These are phyloP conservation scores for Hyphopichia burtonii DNA, from an alignment of 1,139 yeast species.

Conservation along the genomic window DNA sequence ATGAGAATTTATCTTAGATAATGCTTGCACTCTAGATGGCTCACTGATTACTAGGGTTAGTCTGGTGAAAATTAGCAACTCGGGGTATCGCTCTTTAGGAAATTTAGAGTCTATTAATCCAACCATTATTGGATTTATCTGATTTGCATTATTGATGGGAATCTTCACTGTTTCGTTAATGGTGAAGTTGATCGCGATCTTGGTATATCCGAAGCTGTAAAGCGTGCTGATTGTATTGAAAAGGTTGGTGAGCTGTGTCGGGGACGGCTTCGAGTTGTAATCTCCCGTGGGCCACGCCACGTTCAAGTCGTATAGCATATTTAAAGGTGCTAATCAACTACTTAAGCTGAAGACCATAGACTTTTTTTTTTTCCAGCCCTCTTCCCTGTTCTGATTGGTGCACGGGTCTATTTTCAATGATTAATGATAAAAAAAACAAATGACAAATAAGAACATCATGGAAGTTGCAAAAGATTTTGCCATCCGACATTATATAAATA, in stretches of 20 bases:
- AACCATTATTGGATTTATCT: constrained; percentile 41
- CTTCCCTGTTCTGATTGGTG: too few relatives aligned
- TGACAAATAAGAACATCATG: not conserved
- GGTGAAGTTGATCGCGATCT: constrained; percentile 69
- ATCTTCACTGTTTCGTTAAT: constrained; percentile 56
- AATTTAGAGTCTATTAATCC: constrained; percentile 19
- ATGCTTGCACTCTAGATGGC: constrained; percentile 71
- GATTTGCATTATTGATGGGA: constrained; percentile 41
- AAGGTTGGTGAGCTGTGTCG: constrained; percentile 41
- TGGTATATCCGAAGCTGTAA: constrained; percentile 65
- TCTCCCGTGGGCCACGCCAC: constrained; percentile 74
- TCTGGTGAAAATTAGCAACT: constrained; percentile 60
- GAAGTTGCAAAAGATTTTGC: not conserved
- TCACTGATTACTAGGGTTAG: constrained; percentile 76
- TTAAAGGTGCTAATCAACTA: not conserved
- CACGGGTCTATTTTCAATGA: too few relatives aligned
- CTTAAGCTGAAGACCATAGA: too few relatives aligned
- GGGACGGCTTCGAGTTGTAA: constrained; percentile 41
- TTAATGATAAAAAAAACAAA: too few relatives aligned
- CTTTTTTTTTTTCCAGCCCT: too few relatives aligned
- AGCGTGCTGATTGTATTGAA: constrained; percentile 55
- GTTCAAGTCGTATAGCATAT: constrained; percentile 63
- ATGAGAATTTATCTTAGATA: constrained; percentile 56
- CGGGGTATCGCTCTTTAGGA: constrained; percentile 32
- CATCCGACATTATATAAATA: not conserved